Evolutionary conservation across 139 green algal species (phyloP).

Genomic region (Yamagishiella unicocca): DNA sequence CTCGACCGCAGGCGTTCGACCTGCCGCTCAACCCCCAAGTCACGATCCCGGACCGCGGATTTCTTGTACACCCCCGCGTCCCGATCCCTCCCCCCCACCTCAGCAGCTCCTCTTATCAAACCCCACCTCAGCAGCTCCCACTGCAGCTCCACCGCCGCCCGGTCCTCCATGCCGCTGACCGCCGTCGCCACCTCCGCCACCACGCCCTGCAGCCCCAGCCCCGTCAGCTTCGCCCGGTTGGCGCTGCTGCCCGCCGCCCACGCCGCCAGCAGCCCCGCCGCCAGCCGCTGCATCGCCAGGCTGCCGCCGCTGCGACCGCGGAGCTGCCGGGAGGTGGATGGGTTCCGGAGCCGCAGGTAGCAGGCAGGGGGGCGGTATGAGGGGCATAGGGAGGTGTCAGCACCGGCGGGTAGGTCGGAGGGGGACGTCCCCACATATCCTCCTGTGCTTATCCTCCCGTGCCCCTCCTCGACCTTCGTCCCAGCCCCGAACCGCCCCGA

Average conservation of each 20-base stretch:
- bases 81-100: neutral
- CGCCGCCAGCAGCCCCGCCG: conserved; percentile 32
- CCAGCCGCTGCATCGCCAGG: conserved; percentile 48
- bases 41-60: no score
- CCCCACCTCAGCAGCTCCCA: conserved; percentile 51
- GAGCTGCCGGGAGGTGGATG: neutral
- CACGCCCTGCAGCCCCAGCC: conserved; percentile 50
- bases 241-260: conserved; percentile 59
- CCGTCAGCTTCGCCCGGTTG: conserved; percentile 65
- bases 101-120: neutral
- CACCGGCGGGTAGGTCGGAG: no score
- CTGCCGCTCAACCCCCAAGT: no score
- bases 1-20: no score
- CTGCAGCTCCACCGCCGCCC: conserved; percentile 50
- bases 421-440: no score
- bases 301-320: neutral
- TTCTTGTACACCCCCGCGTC: no score
- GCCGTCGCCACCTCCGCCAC: conserved; percentile 55
- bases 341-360: neutral
- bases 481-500: neutral
- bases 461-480: no score
- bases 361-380: neutral
- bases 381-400: no score
- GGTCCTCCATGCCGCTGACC: conserved; percentile 17
- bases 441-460: no score